These are phyloP conservation scores for Moesziomyces sp. DNA, from an alignment of 1,284 basidiomycete species.

Conservation along the genomic window DNA sequence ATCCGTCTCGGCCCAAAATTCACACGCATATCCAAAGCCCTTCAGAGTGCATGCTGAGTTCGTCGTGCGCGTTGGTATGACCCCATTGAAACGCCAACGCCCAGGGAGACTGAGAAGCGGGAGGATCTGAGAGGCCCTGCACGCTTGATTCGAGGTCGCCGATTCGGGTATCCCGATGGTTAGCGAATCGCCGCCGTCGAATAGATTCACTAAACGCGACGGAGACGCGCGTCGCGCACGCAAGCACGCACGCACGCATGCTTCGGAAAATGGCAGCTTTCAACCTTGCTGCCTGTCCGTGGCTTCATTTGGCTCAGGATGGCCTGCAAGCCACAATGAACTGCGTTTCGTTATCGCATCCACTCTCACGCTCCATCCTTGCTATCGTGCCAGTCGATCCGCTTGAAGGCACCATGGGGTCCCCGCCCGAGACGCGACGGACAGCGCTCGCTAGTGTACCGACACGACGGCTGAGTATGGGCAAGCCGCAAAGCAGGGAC, in stretches of 20 bases:
- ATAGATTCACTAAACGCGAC: background rate
- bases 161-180: background rate
- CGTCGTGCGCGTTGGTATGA: no score
- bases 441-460: background rate
- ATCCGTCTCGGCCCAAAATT: constrained; percentile 23
- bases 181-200: background rate
- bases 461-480: background rate
- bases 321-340: no score
- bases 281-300: no score
- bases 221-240: background rate
- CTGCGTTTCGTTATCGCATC: no score
- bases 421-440: background rate
- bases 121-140: no score
- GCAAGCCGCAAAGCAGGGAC: background rate
- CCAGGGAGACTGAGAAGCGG: no score
- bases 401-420: background rate
- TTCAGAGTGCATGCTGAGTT: no score
- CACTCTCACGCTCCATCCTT: no score
- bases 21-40: constrained; percentile 11
- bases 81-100: no score
- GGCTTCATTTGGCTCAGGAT: no score
- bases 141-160: background rate
- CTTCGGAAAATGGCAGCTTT: no score
- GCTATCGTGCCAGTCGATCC: no score
- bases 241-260: background rate